Evolutionary conservation across 208 protist genomes (phyloP).

Genomic region (Leishmania tarentolae): DNA sequence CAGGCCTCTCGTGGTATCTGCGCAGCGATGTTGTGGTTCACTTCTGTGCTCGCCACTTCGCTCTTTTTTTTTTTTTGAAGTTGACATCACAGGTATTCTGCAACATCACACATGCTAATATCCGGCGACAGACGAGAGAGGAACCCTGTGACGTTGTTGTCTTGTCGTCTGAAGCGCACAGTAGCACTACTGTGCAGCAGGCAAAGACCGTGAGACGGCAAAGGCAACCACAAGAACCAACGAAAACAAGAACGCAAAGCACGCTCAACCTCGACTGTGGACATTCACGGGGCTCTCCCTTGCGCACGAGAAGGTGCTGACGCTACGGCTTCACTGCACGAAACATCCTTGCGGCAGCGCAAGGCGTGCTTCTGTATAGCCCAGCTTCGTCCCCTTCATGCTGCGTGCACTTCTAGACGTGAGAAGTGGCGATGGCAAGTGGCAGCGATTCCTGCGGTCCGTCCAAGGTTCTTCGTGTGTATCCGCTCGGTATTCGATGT

Average conservation of each 20-base stretch:
- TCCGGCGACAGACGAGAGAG: not conserved
- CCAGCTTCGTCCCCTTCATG: not conserved
- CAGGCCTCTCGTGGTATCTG: slow-evolving; percentile 3
- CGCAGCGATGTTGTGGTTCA: not conserved
- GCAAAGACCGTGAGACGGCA: no score
- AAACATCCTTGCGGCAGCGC: not conserved
- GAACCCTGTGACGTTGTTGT: not conserved
- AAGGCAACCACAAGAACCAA: not conserved
- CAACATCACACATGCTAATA: not conserved
- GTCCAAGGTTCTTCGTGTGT: not conserved
- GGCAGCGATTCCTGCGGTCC: not conserved
- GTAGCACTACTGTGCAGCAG: not conserved
- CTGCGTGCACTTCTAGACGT: not conserved
- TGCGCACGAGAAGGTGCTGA: not conserved
- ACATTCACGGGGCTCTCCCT: not conserved
- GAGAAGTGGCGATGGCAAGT: not conserved
- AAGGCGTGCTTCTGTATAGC: not conserved
- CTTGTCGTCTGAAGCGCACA: not conserved
- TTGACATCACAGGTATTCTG: not conserved
- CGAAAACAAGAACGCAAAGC: not conserved
- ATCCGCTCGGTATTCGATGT: not conserved
- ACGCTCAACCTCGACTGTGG: not conserved
- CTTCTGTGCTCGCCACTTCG: not conserved
- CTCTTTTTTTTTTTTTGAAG: not conserved
- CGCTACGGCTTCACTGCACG: not conserved